Evolutionary conservation across 2,329 filamentous ascomycete species (phyloP), one percentile per base, ranked within the genome.

Genomic region (Nothophaeocryptopus gaeumannii): DNA sequence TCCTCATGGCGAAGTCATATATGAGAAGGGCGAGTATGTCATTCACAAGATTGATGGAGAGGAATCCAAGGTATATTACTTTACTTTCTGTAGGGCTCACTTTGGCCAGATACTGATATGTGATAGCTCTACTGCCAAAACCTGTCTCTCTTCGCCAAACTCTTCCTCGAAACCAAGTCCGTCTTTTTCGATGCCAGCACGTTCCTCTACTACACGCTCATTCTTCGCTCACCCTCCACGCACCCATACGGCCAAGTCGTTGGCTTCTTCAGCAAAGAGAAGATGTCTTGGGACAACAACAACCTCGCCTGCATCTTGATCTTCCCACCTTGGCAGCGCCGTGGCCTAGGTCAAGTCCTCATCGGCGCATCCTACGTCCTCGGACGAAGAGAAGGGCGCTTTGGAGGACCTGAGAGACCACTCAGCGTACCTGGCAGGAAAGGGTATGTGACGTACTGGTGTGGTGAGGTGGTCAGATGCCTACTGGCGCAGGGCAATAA

Each of bases 241-340:
- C 49, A 61, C 32, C 53, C 60, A 13, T 46, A 62, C 30, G 61
- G 62, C 11, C 82, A 85, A 64, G 84, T 96, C 29, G 82, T 92
- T 1, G 93, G 93, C n/a, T 97, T 97, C 78, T 99, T 97, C 74
- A 95, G 88, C 56, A 97, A 99, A 68, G 93, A 99, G 70, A 97
- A 97, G 69, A 87, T 96, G 77, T 96, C 89, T 3, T 99, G 93
- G 92, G 93, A 99, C 64, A 91, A 92, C 64, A 97, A 99, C 70
- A 99, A 97, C 59, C 79, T 99, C 5, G 93, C 93, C 1, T 99
- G 93, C 67, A 99, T 99, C 60, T 78, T 97, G 5, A 81, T 97
- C 12, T 97, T 97, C 64, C 93, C 93, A 1, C 93, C 93, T 0
- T 97, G 92, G 83, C 92, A 97, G 70, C 85, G 87, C 56, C 90